Evolutionary conservation across 805 yeast species (phyloP).

Genomic region (Nematodospora valgi): DNA sequence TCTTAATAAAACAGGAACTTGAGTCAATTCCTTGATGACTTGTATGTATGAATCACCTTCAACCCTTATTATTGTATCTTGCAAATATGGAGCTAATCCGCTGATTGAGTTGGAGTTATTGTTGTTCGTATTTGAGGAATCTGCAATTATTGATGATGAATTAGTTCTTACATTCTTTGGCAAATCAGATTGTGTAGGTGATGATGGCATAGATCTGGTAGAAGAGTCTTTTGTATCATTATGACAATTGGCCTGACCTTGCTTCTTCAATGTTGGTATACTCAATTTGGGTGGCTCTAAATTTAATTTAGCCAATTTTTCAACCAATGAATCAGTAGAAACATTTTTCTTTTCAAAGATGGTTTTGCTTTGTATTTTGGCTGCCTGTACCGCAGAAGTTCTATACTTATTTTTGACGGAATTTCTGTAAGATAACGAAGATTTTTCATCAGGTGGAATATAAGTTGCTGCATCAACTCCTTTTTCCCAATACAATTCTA

Average conservation of each 20-base stretch:
- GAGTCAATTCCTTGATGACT: slow-evolving; percentile 72
- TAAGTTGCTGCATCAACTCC: slow-evolving; percentile 91
- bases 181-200: slow-evolving; percentile 17
- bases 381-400: slow-evolving; percentile 70
- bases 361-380: slow-evolving; percentile 47
- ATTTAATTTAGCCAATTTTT: slow-evolving; percentile 48
- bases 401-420: slow-evolving; percentile 77
- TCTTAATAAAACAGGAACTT: slow-evolving; percentile 80
- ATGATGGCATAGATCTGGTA: slow-evolving; percentile 24
- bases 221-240: slow-evolving; percentile 5
- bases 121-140: not conserved
- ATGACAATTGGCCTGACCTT: too few species aligned
- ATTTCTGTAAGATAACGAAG: slow-evolving; percentile 69
- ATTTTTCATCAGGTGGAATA: slow-evolving; percentile 85
- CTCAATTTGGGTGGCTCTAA: slow-evolving; percentile 45
- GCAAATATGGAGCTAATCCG: slow-evolving; percentile 55
- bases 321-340: slow-evolving; percentile 41
- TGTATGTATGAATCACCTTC: slow-evolving; percentile 68
- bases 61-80: slow-evolving; percentile 51
- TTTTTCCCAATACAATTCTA: slow-evolving; percentile 89
- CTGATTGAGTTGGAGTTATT: slow-evolving; percentile 12
- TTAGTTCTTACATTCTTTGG: slow-evolving; percentile 21
- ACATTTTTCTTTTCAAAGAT: slow-evolving; percentile 24
- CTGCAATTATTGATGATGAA: slow-evolving; percentile 14
- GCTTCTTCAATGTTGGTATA: slow-evolving; percentile 16